Evolutionary conservation across 225 moss, liverwort and hornwort species (phyloP).

Genomic region (Straminergon stramineum): DNA sequence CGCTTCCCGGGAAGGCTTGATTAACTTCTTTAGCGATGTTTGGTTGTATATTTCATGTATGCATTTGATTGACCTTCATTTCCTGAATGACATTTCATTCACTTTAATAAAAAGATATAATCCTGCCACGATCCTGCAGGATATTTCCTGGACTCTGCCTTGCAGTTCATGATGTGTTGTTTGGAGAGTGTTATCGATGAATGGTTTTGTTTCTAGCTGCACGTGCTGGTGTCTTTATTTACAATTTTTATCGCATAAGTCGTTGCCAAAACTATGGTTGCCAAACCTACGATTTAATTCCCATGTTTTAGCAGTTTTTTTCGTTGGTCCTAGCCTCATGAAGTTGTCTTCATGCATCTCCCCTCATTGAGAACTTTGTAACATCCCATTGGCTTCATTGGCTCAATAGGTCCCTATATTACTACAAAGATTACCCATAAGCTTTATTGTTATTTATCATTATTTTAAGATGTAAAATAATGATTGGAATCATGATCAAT

Average conservation of each 20-base stretch:
- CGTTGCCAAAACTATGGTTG: not conserved
- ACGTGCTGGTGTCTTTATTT: not conserved
- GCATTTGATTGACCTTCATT: conserved; percentile 4
- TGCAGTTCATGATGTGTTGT: not conserved
- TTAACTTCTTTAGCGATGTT: not conserved
- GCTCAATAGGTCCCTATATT: not conserved
- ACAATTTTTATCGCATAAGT: not conserved
- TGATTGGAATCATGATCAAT: not conserved
- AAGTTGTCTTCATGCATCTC: not conserved
- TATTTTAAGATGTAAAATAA: not conserved
- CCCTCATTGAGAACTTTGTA: not conserved
- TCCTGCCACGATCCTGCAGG: not conserved
- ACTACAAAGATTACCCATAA: not conserved
- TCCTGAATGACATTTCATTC: not conserved
- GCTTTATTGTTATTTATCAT: not conserved
- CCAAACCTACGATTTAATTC: not conserved
- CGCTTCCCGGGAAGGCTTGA: not conserved
- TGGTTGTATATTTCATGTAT: not conserved
- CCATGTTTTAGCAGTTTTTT: not conserved
- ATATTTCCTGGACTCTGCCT: not conserved
- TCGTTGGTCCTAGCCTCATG: not conserved
- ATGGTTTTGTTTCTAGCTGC: not conserved
- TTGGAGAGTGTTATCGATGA: not conserved
- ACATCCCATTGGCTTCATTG: not conserved
- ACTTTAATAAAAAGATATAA: not conserved